These are phyloP conservation scores for Penicillium thymicola DNA, from an alignment of 2,329 filamentous ascomycete genomes.

Conservation along the genomic window DNA sequence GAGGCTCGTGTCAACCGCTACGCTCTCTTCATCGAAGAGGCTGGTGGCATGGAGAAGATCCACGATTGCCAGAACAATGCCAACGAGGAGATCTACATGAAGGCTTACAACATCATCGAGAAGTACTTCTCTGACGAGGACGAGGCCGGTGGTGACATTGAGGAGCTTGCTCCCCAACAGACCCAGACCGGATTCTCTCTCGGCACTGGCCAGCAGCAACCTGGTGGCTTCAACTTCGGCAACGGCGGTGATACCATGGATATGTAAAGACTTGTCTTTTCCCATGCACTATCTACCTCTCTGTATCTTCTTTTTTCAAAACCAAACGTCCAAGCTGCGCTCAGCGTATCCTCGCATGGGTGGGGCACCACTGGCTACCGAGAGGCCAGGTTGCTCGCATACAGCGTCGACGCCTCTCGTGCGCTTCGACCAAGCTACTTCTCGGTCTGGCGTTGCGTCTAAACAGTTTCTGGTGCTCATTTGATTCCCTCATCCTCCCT, in stretches of 20 bases:
- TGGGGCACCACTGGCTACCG: not conserved
- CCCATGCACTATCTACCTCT: not conserved
- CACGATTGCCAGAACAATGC: constrained; percentile 99
- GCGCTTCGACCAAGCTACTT: not conserved
- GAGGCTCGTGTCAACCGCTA: constrained; percentile 77
- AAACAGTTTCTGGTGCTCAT: constrained; percentile 5
- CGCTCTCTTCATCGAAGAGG: constrained; percentile 97
- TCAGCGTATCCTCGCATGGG: not conserved
- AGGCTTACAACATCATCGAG: constrained; percentile 99
- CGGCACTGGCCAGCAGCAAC: constrained; percentile 61
- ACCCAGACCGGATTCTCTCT: constrained; percentile 73
- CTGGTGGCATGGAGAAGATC: constrained; percentile 99
- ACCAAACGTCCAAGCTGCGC: constrained; percentile 4
- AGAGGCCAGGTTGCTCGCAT: not conserved
- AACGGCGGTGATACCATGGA: constrained; percentile 70
- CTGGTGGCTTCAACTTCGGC: constrained; percentile 89
- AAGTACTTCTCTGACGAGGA: constrained; percentile 99
- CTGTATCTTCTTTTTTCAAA: not conserved
- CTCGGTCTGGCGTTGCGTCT: not conserved
- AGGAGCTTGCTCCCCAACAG: constrained; percentile 71
- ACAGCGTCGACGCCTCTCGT: not conserved
- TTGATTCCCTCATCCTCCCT: constrained; percentile 9
- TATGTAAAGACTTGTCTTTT: constrained; percentile 53
- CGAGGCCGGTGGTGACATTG: constrained; percentile 71
- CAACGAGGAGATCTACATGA: constrained; percentile 99